Percentiles rank a stretch among this genome's conserved stretches.
phyloP scores from a whole-genome alignment of 495 filamentous ascomycete species.

The Aspergillus sclerotiicarbonarius region DNA sequence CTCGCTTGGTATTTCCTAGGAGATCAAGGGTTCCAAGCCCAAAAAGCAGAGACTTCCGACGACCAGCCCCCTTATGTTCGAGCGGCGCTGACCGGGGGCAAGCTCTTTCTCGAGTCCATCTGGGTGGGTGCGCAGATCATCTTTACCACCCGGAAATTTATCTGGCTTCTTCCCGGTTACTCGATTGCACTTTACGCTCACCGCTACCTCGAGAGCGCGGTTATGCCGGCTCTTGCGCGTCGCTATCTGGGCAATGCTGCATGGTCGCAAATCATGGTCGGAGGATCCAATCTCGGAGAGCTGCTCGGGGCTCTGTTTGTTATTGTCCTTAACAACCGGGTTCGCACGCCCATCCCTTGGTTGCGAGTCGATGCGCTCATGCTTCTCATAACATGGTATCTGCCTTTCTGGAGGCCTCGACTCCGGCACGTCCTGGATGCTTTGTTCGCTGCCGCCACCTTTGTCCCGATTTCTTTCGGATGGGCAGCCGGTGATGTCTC shows the following conservation, averaged over 20 bases:
- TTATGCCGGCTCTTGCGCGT: conserved; percentile 39
- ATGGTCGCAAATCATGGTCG: conserved; percentile 46
- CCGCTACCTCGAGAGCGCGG: conserved; percentile 43
- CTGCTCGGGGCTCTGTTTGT: conserved; percentile 42
- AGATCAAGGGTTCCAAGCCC: conserved; percentile 28
- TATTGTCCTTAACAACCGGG: conserved; percentile 37
- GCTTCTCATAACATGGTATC: conserved; percentile 32
- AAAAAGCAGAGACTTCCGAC: conserved; percentile 9
- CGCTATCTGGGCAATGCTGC: conserved; percentile 39
- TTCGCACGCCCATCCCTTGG: conserved; percentile 46
- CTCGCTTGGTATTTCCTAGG: conserved; percentile 38
- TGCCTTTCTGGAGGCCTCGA: conserved; percentile 31
- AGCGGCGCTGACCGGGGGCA: conserved; percentile 28
- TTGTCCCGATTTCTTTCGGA: conserved; percentile 45
- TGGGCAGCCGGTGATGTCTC: conserved; percentile 49
- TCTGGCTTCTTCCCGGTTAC: conserved; percentile 46
- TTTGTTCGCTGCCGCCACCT: conserved; percentile 41
- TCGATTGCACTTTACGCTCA: conserved; percentile 44
- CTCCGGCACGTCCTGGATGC: conserved; percentile 29
- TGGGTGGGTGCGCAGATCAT: conserved; percentile 39
- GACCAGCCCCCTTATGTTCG: conserved; percentile 20
- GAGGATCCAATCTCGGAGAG: conserved; percentile 45
- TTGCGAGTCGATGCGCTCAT: conserved; percentile 39
- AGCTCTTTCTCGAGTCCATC: conserved; percentile 37
- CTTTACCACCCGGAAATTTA: conserved; percentile 41